Evolutionary conservation across 2,329 filamentous ascomycete genomes (phyloP), one percentile per base, ranked within the genome.

Genomic region (Sarocladium strictum): DNA sequence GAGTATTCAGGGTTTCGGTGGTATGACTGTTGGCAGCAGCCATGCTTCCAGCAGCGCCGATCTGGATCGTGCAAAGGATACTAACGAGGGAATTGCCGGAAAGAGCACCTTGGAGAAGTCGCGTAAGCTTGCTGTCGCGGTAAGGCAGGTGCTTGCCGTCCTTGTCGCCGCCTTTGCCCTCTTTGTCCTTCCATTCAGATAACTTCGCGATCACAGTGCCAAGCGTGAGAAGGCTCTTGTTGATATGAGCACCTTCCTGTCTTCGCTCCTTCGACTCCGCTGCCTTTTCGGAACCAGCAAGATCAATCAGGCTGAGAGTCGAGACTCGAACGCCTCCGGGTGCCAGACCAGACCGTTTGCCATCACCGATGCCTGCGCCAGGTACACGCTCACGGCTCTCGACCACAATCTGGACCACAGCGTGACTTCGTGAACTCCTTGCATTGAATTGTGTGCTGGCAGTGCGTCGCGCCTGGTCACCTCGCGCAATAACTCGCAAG

Each of bases 361-460:
- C 69, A 2, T 53, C 58, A 6, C 59, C 57, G 11, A 57, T 58
- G 2, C 69, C 59, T 6, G 72, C 76, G 10, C 79, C 77, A 1
- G 89, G 84, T 40, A 86, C 83, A 47, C 94, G 87, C 69, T 97
- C 93, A 69, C 94, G 83, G 67, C 92, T 97, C 69, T 99, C 94
- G 12, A 99, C 94, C 2, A 99, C 93, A 62, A 99, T 99, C 69
- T 99, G 94, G 35, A 99, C 94, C 19, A 99, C 94, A 0, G 94
- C 94, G 66, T 99, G 94, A 81, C 91, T 97, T 72, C 94, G 90
- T 50, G 94, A 99, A 75, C 93, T 97, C 62, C 93, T 85, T 19
- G 92, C 83, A 66, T 99, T 99, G 79, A 95, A 99, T 65, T 99
- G 94, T 0, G 94, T 99, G 68, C 92, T 96, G 56, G 90, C 90